Base-by-base conservation (phyloP, 495 filamentous ascomycete species). In the Cladorrhinum samala region DNA sequence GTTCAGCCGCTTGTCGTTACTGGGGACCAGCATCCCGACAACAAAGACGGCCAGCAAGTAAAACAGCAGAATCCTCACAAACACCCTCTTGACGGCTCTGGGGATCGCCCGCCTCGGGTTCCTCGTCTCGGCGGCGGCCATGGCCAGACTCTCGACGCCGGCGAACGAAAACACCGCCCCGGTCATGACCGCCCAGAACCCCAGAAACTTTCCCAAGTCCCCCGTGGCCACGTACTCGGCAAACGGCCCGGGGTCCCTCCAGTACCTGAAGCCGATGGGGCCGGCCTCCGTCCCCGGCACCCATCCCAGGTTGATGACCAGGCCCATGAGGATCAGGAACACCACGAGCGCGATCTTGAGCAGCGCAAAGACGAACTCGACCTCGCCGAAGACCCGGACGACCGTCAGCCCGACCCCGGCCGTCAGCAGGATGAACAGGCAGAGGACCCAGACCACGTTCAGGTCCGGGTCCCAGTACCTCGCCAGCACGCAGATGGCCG, bases 81-180 rank as follows among this genome's bases (percentile, higher is more conserved):
- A 87, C 3, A 85, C 85, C 56, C 84, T 82, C 53, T 78, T 79
- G 51, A 86, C 83, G 0, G 84, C 85, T 14, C 79, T 76, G 0
- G 85, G 85, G n/a, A 89, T 82, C 23, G 83, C 84, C 60, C 81
- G 78, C 55, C 83, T 72, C 2, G 85, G 85, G 55, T 89, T 87
- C 49, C 81, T 74, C 5, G 85, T 87, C 70, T 91, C 87, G 44
- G 83, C 85, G 1, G 86, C 84, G 5, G 87, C 85, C 56, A 90
- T 80, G 23, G 80, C 80, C 0, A 81, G 71, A 33, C 73, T 78
- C 58, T 78, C 74, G 20, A 83, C 72, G 19, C 80, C 81, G 1
- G 79, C 73, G 53, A 81, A 84, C 0, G 72, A 75, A 64, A 81
- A 84, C 4, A 82, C 78, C 11, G 80, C 80, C 42, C 76, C 80